Evolutionary conservation across 805 yeast genomes (phyloP).

Genomic region (Metschnikowia anglica): DNA sequence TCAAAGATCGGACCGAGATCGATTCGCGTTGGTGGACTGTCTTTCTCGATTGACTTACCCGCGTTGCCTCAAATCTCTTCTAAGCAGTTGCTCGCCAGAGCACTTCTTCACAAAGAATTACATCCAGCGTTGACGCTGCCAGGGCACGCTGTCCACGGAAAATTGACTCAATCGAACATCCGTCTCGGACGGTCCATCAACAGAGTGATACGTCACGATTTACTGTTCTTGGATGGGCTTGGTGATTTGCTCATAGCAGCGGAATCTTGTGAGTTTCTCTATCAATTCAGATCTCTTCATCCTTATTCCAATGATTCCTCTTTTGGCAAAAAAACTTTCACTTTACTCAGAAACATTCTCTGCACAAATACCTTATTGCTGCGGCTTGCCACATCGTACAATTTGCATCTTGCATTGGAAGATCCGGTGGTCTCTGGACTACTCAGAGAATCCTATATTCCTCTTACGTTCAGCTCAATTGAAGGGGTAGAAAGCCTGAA

Average conservation of each 20-base stretch:
- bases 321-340: constrained; percentile 30
- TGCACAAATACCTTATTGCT: constrained; percentile 45
- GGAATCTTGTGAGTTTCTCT: constrained; percentile 37
- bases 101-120: constrained; percentile 40
- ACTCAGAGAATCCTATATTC: constrained; percentile 30
- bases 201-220: constrained; percentile 31
- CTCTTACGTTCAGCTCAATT: constrained; percentile 16
- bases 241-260: constrained; percentile 41
- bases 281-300: constrained; percentile 23
- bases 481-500: background rate
- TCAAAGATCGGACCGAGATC: constrained; percentile 6
- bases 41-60: constrained; percentile 30
- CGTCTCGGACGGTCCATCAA: constrained; percentile 23
- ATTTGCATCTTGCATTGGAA: constrained; percentile 34
- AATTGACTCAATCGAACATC: constrained; percentile 21
- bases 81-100: constrained; percentile 31
- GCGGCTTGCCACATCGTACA: constrained; percentile 36
- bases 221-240: constrained; percentile 41
- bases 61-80: constrained; percentile 34
- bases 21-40: constrained; percentile 2
- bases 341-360: constrained; percentile 31
- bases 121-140: constrained; percentile 30
- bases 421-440: constrained; percentile 27
- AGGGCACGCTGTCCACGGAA: constrained; percentile 28
- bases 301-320: constrained; percentile 18